Evolutionary conservation across 805 yeast species (phyloP).

Genomic region (Kodamaea leandrae): DNA sequence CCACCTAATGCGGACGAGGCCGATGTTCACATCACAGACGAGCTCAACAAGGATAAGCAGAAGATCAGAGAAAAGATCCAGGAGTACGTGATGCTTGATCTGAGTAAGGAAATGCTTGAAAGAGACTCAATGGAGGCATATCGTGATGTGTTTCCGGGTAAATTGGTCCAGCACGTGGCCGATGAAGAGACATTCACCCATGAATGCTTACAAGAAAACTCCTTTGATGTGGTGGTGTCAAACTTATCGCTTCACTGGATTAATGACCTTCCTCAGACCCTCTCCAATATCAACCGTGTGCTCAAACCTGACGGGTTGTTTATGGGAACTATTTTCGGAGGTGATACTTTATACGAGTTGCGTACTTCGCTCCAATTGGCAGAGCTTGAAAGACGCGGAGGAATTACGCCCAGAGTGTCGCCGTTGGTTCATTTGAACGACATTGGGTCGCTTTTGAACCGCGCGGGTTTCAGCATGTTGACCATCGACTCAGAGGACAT

Average conservation of each 20-base stretch:
- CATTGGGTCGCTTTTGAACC: slow-evolving; percentile 67
- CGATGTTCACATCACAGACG: slow-evolving; percentile 37
- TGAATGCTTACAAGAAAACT: slow-evolving; percentile 34
- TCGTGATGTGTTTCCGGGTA: slow-evolving; percentile 42
- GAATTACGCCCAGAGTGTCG: slow-evolving; percentile 75
- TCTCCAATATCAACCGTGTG: slow-evolving; percentile 53
- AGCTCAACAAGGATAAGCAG: slow-evolving; percentile 50
- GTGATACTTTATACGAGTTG: slow-evolving; percentile 80
- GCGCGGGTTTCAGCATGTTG: slow-evolving; percentile 74
- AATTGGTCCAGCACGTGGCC: slow-evolving; percentile 49
- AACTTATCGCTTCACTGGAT: slow-evolving; percentile 81
- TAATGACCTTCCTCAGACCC: slow-evolving; percentile 71
- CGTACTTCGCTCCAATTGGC: slow-evolving; percentile 80
- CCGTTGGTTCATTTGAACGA: slow-evolving; percentile 80
- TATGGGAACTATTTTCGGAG: slow-evolving; percentile 78
- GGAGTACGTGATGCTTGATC: slow-evolving; percentile 64
- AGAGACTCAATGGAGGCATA: slow-evolving; percentile 45
- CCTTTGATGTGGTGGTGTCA: slow-evolving; percentile 70
- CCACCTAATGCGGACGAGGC: slow-evolving; percentile 28
- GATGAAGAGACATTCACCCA: slow-evolving; percentile 67
- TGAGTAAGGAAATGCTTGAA: slow-evolving; percentile 50
- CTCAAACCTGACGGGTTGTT: slow-evolving; percentile 80
- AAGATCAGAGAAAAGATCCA: slow-evolving; percentile 52
- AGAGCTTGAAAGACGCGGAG: slow-evolving; percentile 75
- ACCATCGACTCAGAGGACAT: slow-evolving; percentile 85